Conservation (phyloP, 2,329 filamentous ascomycete species). For the Fusarium miscanthi region DNA sequence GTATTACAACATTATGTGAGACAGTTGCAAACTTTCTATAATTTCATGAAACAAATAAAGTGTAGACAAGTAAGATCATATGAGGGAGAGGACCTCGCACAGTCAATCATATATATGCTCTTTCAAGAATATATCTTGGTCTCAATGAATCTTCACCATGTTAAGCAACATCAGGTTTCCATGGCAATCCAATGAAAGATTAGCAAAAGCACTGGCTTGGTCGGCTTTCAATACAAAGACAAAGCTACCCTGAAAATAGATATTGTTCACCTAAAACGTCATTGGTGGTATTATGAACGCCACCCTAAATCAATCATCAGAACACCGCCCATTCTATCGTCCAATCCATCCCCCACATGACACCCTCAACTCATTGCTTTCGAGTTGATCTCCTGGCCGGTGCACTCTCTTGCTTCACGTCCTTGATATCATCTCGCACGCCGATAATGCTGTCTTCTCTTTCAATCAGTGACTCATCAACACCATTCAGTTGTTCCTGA, state of each 20-base stretch:
- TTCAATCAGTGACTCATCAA: slow-evolving; percentile 50
- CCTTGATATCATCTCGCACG: slow-evolving; percentile 42
- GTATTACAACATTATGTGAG: not conserved
- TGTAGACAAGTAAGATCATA: not conserved
- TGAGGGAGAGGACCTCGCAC: not conserved
- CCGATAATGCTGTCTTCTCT: slow-evolving; percentile 57
- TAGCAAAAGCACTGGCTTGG: not conserved
- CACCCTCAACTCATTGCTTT: slow-evolving; percentile 15
- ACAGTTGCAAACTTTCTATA: not conserved
- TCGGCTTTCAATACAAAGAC: not conserved
- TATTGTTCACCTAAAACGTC: not conserved
- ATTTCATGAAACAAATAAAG: not conserved
- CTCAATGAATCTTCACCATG: not conserved
- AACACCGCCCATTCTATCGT: slow-evolving; percentile 5
- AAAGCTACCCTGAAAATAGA: not conserved
- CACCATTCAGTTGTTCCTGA: slow-evolving; percentile 61
- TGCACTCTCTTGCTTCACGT: slow-evolving; percentile 33
- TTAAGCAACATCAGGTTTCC: slow-evolving; percentile 11
- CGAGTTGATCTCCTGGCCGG: slow-evolving; percentile 43
- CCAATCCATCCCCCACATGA: slow-evolving; percentile 1
- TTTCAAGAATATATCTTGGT: not conserved
- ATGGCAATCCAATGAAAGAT: not conserved
- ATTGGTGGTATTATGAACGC: slow-evolving; percentile 37
- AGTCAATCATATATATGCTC: not conserved
- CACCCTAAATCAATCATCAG: slow-evolving; percentile 5